Evolutionary conservation across 1,139 yeast species (phyloP), one percentile per base, ranked within the genome.

Genomic region (Pichia sp.): DNA sequence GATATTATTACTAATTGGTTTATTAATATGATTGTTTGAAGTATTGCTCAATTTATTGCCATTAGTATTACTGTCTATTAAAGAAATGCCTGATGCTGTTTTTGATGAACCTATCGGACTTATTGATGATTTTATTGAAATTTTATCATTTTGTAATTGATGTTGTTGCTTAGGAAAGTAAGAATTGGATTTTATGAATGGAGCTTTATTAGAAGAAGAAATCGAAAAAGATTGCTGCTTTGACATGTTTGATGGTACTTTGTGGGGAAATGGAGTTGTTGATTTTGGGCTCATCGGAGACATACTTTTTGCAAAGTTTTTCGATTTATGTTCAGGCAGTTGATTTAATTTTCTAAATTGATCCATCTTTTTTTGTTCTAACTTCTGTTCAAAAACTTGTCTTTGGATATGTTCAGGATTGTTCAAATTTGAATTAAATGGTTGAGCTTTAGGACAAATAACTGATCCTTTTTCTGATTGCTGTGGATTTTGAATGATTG

Each of bases 201-300:
- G 8, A 8, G 31, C 9, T 9, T 41, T 41, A 22, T 27, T n/a
- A 16, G 31, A 7, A 14, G 44, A 27, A 8, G 9, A 22, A 22
- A 22, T 10, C 18, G 41, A 14, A 11, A 25, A 36, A 10, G 25
- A 4, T 11, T 36, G 41, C 10, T 36, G 27, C n/a, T n/a, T 25
- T 11, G 39, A 5, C 10, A 18, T 7, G 27, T 27, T 41, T 14
- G 29, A 18, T 19, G 44, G 39, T 11, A 31, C 16, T 18, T 18
- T 44, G 36, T 53, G 50, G 14, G 49, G 2, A 14, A 44, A 47
- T 22, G 48, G 44, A 27, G 28, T 29, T 25, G 49, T 45, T n/a
- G 52, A 44, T 22, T 44, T 47, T 18, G 56, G 56, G 36, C 56
- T 54, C 56, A 54, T 54, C 31, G 56, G 56, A 3, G 56, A 54